Conservation (phyloP, 345 rosid genomes). For the Populus alba region DNA sequence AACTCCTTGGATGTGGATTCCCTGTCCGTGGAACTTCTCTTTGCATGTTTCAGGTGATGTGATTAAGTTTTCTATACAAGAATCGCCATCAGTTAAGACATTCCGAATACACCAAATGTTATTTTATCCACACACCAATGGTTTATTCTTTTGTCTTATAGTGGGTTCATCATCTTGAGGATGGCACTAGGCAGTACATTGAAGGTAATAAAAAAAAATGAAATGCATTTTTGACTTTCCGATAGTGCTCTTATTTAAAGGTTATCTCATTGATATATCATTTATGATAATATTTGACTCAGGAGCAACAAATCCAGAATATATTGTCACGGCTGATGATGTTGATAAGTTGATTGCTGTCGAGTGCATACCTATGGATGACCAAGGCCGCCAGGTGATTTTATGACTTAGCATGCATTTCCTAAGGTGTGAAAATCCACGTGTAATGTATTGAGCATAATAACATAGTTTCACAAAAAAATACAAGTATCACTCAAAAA, state of each 20-base stretch:
- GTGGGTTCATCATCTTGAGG: conserved; percentile 98
- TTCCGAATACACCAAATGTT: background rate
- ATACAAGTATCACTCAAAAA: background rate
- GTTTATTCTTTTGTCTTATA: conserved; percentile 61
- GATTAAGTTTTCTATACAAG: conserved; percentile 10
- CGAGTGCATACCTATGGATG: conserved; percentile 99
- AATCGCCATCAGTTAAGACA: background rate
- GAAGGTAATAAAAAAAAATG: conserved; percentile 58
- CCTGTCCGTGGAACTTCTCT: conserved; percentile 90
- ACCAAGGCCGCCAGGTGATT: conserved; percentile 82
- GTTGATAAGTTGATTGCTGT: conserved; percentile 94
- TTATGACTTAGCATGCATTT: conserved; percentile 3
- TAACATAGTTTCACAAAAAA: background rate
- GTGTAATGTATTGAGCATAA: background rate
- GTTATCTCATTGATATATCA: background rate
- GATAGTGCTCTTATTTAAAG: background rate
- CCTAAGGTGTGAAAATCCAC: background rate
- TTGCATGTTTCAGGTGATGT: conserved; percentile 89
- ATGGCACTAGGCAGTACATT: conserved; percentile 88
- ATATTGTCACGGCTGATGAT: conserved; percentile 96
- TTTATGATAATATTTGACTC: conserved; percentile 16
- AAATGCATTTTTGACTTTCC: conserved; percentile 4
- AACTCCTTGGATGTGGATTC: conserved; percentile 89
- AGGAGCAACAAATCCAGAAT: conserved; percentile 99
- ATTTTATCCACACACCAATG: background rate